Evolutionary conservation across 73 alveolate genomes (phyloP).

Genomic region (Chromera velia): DNA sequence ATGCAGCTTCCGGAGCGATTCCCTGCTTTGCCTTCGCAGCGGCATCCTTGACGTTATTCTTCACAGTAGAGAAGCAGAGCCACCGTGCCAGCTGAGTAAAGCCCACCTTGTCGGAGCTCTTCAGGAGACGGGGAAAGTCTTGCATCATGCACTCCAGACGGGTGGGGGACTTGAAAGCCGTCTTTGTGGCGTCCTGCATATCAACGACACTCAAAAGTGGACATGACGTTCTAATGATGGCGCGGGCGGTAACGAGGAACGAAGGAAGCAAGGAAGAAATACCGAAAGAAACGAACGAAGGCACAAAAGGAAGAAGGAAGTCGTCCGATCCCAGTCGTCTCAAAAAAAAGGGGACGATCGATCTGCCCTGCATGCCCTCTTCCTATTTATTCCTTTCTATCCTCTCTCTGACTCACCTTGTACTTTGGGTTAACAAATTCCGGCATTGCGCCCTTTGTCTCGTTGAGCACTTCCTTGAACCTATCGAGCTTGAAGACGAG

Average conservation of each 20-base stretch:
- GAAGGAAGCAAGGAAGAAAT: too few relatives aligned
- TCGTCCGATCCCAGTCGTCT: too few relatives aligned
- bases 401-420: neutral
- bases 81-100: slow-evolving; percentile 80
- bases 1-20: slow-evolving; percentile 36
- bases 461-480: slow-evolving; percentile 62
- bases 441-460: slow-evolving; percentile 87
- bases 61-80: slow-evolving; percentile 87
- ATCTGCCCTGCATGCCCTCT: neutral
- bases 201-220: neutral
- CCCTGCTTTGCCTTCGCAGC: slow-evolving; percentile 57
- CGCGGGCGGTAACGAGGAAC: too few relatives aligned
- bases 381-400: neutral
- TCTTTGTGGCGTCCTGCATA: slow-evolving; percentile 55
- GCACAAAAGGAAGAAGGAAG: too few relatives aligned
- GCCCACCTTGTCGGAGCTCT: slow-evolving; percentile 52
- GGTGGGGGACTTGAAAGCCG: slow-evolving; percentile 84
- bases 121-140: slow-evolving; percentile 86
- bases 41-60: slow-evolving; percentile 84
- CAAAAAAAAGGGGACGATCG: too few relatives aligned
- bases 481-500: slow-evolving; percentile 60
- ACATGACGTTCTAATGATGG: too few relatives aligned
- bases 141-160: slow-evolving; percentile 97
- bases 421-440: slow-evolving; percentile 97
- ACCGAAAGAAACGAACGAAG: too few relatives aligned